These are phyloP conservation scores for Lodderomyces jiufengensis DNA, from an alignment of 1,139 yeast genomes.

Conservation along the genomic window DNA sequence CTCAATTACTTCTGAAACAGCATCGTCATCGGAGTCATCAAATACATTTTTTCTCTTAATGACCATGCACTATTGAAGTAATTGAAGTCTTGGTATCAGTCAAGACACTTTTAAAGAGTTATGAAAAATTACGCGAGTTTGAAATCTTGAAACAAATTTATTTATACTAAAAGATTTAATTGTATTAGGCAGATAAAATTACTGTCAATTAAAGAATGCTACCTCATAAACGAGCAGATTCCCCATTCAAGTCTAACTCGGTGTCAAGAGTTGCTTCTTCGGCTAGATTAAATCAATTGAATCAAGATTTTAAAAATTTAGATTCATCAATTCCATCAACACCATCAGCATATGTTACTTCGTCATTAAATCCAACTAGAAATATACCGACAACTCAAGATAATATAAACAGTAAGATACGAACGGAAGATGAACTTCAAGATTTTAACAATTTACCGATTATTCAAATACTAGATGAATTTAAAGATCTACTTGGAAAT, in stretches of 20 bases:
- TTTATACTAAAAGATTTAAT: too few relatives aligned
- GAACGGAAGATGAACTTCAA: slow-evolving; percentile 22
- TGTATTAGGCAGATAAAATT: too few relatives aligned
- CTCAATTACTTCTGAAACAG: background rate
- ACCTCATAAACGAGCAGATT: slow-evolving; percentile 19
- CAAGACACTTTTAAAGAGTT: too few relatives aligned
- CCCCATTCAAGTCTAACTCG: slow-evolving; percentile 25
- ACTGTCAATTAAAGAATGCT: slow-evolving; percentile 14
- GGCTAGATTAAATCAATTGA: slow-evolving; percentile 26
- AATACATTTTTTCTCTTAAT: slow-evolving; percentile 5
- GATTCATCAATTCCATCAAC: slow-evolving; percentile 21
- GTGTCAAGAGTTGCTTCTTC: slow-evolving; percentile 37
- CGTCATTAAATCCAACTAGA: slow-evolving; percentile 39
- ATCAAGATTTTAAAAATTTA: background rate
- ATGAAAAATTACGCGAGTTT: background rate
- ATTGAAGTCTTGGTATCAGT: background rate
- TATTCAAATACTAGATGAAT: slow-evolving; percentile 18
- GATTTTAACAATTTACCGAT: slow-evolving; percentile 30
- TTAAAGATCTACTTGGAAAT: slow-evolving; percentile 16
- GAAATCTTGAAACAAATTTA: too few relatives aligned
- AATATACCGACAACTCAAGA: slow-evolving; percentile 24
- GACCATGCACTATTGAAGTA: background rate
- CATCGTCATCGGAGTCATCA: slow-evolving; percentile 2
- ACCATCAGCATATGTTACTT: slow-evolving; percentile 30
- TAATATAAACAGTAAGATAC: slow-evolving; percentile 16